Conservation (phyloP, 2,329 filamentous ascomycete genomes). For the Cladosporium austrohemisphaericum region DNA sequence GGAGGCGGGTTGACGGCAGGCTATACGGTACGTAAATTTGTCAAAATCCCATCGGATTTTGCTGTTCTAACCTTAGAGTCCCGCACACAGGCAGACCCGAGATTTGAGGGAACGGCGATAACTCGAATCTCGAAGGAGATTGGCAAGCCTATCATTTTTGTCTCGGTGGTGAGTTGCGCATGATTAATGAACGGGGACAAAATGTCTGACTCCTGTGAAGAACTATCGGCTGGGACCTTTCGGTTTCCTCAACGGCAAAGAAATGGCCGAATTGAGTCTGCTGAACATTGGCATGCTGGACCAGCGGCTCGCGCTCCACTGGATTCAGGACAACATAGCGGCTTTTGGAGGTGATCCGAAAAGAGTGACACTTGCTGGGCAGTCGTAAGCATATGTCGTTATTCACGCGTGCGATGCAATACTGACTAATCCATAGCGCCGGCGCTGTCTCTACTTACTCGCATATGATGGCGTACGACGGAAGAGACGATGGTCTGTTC, state of each 20-base stretch:
- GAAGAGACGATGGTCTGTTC: constrained; percentile 48
- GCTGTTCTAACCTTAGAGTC: too few species aligned
- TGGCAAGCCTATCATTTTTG: constrained; percentile 20
- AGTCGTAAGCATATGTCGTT: constrained; percentile 27
- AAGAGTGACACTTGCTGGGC: constrained; percentile 17
- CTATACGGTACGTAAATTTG: too few species aligned
- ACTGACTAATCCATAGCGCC: constrained; percentile 26
- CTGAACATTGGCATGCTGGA: constrained; percentile 40
- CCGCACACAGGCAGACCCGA: neutral
- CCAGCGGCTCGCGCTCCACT: constrained; percentile 41
- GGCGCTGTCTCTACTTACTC: constrained; percentile 33
- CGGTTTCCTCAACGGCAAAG: constrained; percentile 27
- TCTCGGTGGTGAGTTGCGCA: constrained; percentile 20
- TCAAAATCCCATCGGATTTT: too few species aligned
- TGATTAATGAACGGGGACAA: constrained; percentile 16
- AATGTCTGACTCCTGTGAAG: constrained; percentile 29
- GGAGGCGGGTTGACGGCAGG: neutral
- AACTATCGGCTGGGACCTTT: constrained; percentile 29
- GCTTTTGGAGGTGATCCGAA: constrained; percentile 21
- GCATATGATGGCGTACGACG: constrained; percentile 38
- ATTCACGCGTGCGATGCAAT: too few species aligned
- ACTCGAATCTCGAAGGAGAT: constrained; percentile 14
- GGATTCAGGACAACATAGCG: constrained; percentile 43
- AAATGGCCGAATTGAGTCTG: constrained; percentile 35
- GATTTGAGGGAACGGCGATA: neutral